Conservation (phyloP, 1,284 basidiomycete species). For the Sporisorium scitamineum region DNA sequence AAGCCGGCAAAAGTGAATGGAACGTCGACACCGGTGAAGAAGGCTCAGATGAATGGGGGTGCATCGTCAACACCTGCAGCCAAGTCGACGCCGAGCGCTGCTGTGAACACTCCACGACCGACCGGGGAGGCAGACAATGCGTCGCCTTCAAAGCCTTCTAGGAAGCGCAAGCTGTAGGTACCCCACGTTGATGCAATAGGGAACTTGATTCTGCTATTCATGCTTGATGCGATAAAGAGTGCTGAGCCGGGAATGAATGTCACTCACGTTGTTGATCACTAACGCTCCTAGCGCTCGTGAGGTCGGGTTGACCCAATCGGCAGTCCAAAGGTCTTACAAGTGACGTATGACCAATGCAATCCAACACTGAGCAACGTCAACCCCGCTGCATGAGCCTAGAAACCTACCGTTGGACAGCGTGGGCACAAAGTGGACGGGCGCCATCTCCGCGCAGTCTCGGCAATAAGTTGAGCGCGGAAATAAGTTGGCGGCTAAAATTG, state of each 20-base stretch:
- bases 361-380: neutral
- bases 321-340: no score
- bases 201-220: neutral
- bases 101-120: slow-evolving; percentile 4
- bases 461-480: slow-evolving; percentile 6
- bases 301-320: no score
- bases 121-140: neutral
- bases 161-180: slow-evolving; percentile 36
- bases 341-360: no score
- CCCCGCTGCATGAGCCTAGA: no score
- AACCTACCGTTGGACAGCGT: neutral
- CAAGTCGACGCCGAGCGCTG: neutral
- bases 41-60: slow-evolving; percentile 19
- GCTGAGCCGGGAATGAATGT: no score
- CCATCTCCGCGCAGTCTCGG: neutral
- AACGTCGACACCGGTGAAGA: slow-evolving; percentile 24
- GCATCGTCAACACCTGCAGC: neutral
- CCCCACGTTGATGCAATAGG: neutral
- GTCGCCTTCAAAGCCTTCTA: slow-evolving; percentile 26
- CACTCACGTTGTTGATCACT: no score
- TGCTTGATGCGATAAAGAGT: neutral
- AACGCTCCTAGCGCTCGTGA: no score
- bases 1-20: slow-evolving; percentile 11
- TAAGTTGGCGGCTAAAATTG: slow-evolving; percentile 6
- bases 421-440: neutral